Evolutionary conservation across 2,329 filamentous ascomycete genomes (phyloP), one percentile per base, ranked within the genome.

Genomic region (Aspergillus fischeri): DNA sequence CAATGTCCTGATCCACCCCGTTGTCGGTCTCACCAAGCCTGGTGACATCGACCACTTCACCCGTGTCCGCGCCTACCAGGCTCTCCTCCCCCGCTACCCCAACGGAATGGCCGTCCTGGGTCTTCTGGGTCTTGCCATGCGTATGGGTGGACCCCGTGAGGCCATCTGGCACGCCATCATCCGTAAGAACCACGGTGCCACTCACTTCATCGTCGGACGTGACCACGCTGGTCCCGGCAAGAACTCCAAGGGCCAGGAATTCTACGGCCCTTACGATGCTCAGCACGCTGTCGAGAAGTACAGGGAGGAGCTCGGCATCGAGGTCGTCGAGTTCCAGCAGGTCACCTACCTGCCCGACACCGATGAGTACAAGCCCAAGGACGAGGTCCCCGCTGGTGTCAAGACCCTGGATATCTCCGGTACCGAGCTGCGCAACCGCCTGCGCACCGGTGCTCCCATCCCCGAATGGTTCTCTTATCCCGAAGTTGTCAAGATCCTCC

Each of bases 21-120:
- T 99, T 63, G 94, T 99, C 64, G 94, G 94, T 73, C 85, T 99
- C 71, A 99, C 94, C 75, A 99, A 99, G 84, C 94, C 94, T 58
- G 94, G 94, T 76, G 94, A 99, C 77, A 99, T 99, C 74, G 94
- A 99, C 79, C 94, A 99, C 84, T 99, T 99, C 82, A 99, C 94
- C 70, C 91, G 94, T 75, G 94, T 99, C 69, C 92, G 94, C 72
- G 94, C 97, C 70, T 99, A 99, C 86, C 91, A 97, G 84, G 93
- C 94, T 47, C 86, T 99, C 54, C 85, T 99, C 64, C 91, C 93
- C 67, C 87, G 94, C 73, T 99, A 99, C 81, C 94, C 94, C 77
- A 99, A 97, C 78, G 94, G 94, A 71, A 99, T 99, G 94, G 94
- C 94, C 58, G 92, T 95, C 42, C 86, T 99, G 64, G 93, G 92